Evolutionary conservation across 2,329 filamentous ascomycete genomes (phyloP), one percentile per base, ranked within the genome.

Genomic region (Helotiales sp.): DNA sequence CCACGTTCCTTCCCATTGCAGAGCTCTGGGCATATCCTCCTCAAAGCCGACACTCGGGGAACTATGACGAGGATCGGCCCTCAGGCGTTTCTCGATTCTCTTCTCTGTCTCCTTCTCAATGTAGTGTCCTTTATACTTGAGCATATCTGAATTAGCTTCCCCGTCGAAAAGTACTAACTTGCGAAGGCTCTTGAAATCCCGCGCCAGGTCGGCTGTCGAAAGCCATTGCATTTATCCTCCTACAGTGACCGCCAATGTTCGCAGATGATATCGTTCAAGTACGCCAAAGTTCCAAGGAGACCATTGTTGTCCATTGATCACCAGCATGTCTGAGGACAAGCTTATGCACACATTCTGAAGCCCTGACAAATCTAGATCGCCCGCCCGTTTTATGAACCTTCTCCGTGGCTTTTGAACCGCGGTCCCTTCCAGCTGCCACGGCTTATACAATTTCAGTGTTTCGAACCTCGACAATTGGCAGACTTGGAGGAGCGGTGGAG

Each of bases 401-500:
- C 42, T 34, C 8, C 30, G 42, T 17, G 44, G 57, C 10, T 40
- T 25, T 25, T 60, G 24, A 13, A 8, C 34, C 13, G 27, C 19
- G 15, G 40, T 52, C 2, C 30, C 57, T 52, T 58, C 54, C 3
- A 52, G 52, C 2, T 56, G 42, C 61, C 61, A 63, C 29, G 61
- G 61, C 24, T 60, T 63, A 27, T 60, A 63, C 9, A 52, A 13
- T 22, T 51, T 58, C 44, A 62, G 31, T 12, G 40, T 29, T 9
- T 57, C 60, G 13, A 58, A 40, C 49, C 60, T 52, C 0, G 60
- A 63, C 36, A 60, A 40, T 33, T 49, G 55, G 51, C 54, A 57
- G 36, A 61, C 63, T 17, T 63, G 60, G 15, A 63, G 50, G 5
- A 66, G 40, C 1, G 60, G 24, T 17, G 62, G 58, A 30, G 62